These are phyloP conservation scores for Penicillium waksmanii DNA, from an alignment of 495 filamentous ascomycete species.

Conservation along the genomic window DNA sequence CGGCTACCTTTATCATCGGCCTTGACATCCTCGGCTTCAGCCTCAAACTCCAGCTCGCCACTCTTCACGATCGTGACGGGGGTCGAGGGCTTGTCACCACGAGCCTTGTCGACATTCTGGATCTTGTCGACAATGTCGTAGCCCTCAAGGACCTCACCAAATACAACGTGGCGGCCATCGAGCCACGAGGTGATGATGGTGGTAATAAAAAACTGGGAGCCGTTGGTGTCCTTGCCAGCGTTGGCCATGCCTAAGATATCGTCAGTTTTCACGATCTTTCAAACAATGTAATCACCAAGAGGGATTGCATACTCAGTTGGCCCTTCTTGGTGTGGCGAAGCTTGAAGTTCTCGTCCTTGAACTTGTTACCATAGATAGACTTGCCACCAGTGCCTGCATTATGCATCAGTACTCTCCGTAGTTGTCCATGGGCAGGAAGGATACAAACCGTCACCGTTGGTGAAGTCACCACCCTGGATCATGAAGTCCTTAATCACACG, in stretches of 20 bases:
- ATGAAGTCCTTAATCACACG: conserved; percentile 98
- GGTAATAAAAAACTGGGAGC: conserved; percentile 98
- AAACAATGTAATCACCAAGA: conserved; percentile 13
- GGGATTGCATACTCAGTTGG: conserved; percentile 53
- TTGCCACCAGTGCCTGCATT: conserved; percentile 83
- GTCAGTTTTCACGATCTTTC: conserved; percentile 33
- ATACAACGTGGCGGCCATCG: conserved; percentile 87
- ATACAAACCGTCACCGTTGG: conserved; percentile 74
- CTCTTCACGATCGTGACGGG: conserved; percentile 90
- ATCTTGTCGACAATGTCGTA: conserved; percentile 90
- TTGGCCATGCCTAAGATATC: conserved; percentile 85
- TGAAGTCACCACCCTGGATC: conserved; percentile 99
- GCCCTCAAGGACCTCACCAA: conserved; percentile 89
- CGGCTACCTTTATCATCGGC: conserved; percentile 87
- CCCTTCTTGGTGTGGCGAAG: conserved; percentile 79
- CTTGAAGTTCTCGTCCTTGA: conserved; percentile 99
- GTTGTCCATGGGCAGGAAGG: background rate
- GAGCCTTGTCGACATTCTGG: conserved; percentile 72
- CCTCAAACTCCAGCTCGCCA: conserved; percentile 83
- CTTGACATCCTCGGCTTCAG: conserved; percentile 33
- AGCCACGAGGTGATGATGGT: conserved; percentile 87
- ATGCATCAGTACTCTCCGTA: background rate
- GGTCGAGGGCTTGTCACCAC: conserved; percentile 74
- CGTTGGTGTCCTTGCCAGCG: conserved; percentile 96
- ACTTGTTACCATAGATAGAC: conserved; percentile 96